Evolutionary conservation across 805 yeast genomes (phyloP), one percentile per base, ranked within the genome.

Genomic region (Ogataea kodamae): DNA sequence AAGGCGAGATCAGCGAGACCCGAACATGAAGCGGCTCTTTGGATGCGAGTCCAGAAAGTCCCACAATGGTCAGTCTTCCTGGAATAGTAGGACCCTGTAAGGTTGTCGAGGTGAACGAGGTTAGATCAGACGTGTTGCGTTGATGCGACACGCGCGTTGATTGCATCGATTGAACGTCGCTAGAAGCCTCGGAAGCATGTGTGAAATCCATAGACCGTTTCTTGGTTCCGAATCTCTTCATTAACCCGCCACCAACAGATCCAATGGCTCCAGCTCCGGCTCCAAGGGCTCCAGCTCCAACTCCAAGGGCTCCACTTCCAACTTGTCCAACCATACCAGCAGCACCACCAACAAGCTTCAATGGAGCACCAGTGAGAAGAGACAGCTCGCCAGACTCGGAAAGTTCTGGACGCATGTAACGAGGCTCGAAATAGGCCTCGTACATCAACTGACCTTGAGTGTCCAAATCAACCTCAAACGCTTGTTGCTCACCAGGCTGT

Each of bases 401-500:
- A 26, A 80, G 55, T 30, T 62, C 59, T n/a, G 90, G 86, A 55
- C 82, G 74, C 28, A 76, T 59, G 54, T 81, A 84, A 47, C 76
- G 74, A 13, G 90, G 88, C 26, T 51, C 54, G 59, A 82, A 84
- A 1, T 64, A 59, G 3, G 75, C 79, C 27, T 65, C 61, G 37
- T 79, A 51, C 35, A 67, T 61, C n/a, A 81, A 60, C 1, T 62
- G 44, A 41, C 94, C 94, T 53, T 78, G 79, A n/a, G 87, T 77
- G 40, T 72, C 66, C 38, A 84, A 61, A 12, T 68, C 59, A 25
- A 70, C 70, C 14, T 65, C 63, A 47, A 79, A 65, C 9, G 66
- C 63, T 9, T 67, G 49, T 6, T 39, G 38, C 24, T 67, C 54
- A 16, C 59, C 59, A 2, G 78, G 72, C n/a, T 63, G 64, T 24